These are phyloP conservation scores for Fusarium sp. DNA, from an alignment of 2,329 filamentous ascomycete species.

Conservation along the genomic window DNA sequence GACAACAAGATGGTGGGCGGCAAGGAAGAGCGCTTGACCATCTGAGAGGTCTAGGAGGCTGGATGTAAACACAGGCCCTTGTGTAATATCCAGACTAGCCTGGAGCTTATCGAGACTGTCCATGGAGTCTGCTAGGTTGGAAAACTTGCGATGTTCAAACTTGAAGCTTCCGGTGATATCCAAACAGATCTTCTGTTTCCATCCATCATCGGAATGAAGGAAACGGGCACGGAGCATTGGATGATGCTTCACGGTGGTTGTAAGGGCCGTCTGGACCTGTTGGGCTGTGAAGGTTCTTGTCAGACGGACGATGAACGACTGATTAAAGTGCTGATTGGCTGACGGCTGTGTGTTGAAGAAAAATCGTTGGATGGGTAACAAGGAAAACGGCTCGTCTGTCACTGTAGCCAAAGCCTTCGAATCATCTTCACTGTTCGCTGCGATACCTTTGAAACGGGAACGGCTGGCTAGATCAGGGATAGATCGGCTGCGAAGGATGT, in stretches of 20 bases:
- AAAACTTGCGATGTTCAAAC: background rate
- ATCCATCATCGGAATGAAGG: background rate
- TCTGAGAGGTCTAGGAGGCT: conserved; percentile 1
- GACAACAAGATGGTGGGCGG: conserved; percentile 26
- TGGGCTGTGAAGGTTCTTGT: background rate
- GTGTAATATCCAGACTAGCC: conserved; percentile 13
- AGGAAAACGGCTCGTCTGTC: background rate
- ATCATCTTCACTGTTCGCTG: background rate
- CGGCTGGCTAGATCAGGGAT: background rate
- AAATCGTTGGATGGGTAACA: conserved; percentile 1
- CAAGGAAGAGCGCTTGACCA: conserved; percentile 7
- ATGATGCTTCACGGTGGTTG: background rate
- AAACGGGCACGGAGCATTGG: conserved; percentile 6
- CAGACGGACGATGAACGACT: conserved; percentile 1
- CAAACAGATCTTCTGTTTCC: conserved; percentile 4
- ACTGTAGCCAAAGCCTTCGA: background rate
- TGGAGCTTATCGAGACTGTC: background rate
- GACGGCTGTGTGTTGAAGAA: background rate
- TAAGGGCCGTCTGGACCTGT: background rate
- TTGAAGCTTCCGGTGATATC: background rate
- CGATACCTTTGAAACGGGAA: background rate
- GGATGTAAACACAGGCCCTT: conserved; percentile 19
- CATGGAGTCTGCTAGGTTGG: background rate
- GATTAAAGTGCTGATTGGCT: background rate
- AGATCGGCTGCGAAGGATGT: background rate